Base-by-base conservation (phyloP, 140 eudicot species). In the Senecio squalidus region DNA sequence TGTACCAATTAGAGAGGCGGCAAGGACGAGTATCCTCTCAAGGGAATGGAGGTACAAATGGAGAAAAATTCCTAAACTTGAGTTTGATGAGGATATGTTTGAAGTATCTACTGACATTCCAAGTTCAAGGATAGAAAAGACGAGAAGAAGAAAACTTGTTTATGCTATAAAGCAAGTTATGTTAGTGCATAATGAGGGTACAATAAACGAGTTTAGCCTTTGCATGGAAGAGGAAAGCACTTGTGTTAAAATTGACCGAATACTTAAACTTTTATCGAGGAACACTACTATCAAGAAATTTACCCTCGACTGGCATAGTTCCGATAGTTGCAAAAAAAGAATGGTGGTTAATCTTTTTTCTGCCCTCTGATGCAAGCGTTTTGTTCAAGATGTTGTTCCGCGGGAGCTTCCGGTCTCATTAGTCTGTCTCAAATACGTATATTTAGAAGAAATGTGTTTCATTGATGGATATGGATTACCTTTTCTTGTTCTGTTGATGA, bases 131-230 rank as follows among this genome's bases (percentile, higher is more conserved):
- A n/a, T n/a, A n/a, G n/a, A 24, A 45, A 44, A 13, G 2, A 31
- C 18, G 9, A 44, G 43, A 61, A 29, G 6, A 45, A 7, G 3
- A 30, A 64, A 34, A 34, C 4, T 64, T 64, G 49, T 49, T 4
- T 9, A 24, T 5, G 70, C 69, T 22, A 34, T 64, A 34, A n/a
- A 64, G 45, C 69, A 64, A 31, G 53, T 46, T 24, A 0, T 45
- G 38, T 57, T 59, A 14, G 20, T 9, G 16, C 79, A 67, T n/a
- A n/a, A n/a, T 24, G 34, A 67, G 1, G 70, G 79, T 31, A 74
- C 70, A 5, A 59, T 67, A 51, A 4, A 5, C 8, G 53, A 74
- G 44, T 74, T 74, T 66, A 60, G 41, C 3, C 79, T 73, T 56
- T 23, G 55, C 5, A 31, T 59, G 53, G 1, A 0, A 10, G 5